Evolutionary conservation across 106 monocot genomes (phyloP).

Genomic region (Iris macrosiphon): DNA sequence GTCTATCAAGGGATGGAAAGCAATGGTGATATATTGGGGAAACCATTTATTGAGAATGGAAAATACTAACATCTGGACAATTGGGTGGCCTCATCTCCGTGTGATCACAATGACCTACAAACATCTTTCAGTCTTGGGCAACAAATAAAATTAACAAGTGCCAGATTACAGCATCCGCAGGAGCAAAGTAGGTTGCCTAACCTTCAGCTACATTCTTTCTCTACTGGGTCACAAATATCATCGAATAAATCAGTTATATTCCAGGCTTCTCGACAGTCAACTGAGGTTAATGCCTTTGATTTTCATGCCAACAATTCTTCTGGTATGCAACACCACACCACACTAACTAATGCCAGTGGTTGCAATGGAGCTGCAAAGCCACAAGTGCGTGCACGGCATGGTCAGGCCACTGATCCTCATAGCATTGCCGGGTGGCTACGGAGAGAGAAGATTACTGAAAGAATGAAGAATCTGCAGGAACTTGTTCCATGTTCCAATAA

Average conservation of each 20-base stretch:
- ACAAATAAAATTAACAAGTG: constrained; percentile 5
- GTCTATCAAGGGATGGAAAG: constrained; percentile 25
- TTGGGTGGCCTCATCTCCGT: constrained; percentile 8
- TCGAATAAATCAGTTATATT: constrained; percentile 3
- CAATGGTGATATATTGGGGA: constrained; percentile 16
- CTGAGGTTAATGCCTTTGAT: constrained; percentile 13
- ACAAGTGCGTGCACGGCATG: constrained; percentile 67
- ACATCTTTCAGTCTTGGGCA: constrained; percentile 12
- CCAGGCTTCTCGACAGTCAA: constrained; percentile 3
- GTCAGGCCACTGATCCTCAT: constrained; percentile 90
- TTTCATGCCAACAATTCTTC: constrained; percentile 17
- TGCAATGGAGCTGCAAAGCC: constrained; percentile 38
- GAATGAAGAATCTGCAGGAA: constrained; percentile 89
- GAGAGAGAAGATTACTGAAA: constrained; percentile 88
- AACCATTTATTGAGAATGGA: constrained; percentile 12
- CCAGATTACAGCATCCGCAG: constrained; percentile 13
- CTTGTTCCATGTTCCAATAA: constrained; percentile 90
- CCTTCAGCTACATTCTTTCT: constrained; percentile 13
- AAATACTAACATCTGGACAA: constrained; percentile 16
- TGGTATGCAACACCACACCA: constrained; percentile 13
- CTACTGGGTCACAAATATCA: constrained; percentile 1
- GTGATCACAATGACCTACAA: constrained; percentile 24
- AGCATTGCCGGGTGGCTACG: constrained; percentile 90
- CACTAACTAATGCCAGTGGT: constrained; percentile 19
- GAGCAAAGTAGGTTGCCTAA: constrained; percentile 10